Evolutionary conservation across 495 filamentous ascomycete species (phyloP).

Genomic region (Daldinia bambusicola): DNA sequence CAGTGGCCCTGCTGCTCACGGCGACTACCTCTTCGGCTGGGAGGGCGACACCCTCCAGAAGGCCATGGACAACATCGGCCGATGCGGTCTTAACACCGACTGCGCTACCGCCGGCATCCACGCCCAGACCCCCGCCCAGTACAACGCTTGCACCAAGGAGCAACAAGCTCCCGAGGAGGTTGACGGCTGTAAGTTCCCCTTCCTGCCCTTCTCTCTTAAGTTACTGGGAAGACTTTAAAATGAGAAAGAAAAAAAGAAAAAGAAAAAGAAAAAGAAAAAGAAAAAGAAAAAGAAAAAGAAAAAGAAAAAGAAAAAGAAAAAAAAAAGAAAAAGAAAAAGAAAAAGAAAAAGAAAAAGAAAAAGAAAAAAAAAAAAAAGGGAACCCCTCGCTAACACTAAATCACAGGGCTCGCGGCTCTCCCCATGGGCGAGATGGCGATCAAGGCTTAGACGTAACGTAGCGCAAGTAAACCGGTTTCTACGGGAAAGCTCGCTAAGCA

Average conservation of each 20-base stretch:
- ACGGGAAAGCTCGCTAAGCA: background rate
- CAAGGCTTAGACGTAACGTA: slow-evolving; percentile 54
- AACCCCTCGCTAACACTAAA: background rate
- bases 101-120: slow-evolving; percentile 60
- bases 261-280: background rate
- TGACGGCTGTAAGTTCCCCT: slow-evolving; percentile 59
- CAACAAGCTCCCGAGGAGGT: slow-evolving; percentile 62
- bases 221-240: no score
- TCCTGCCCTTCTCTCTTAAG: background rate
- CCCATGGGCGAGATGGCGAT: slow-evolving; percentile 63
- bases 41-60: slow-evolving; percentile 70
- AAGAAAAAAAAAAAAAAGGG: background rate
- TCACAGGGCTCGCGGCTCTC: slow-evolving; percentile 60
- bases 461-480: background rate
- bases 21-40: slow-evolving; percentile 86
- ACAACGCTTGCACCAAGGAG: slow-evolving; percentile 60
- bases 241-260: background rate
- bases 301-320: background rate
- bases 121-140: slow-evolving; percentile 54
- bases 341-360: background rate
- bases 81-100: slow-evolving; percentile 66
- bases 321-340: background rate
- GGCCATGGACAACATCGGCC: slow-evolving; percentile 63
- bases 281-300: background rate
- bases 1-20: slow-evolving; percentile 67